Conservation (phyloP, 495 filamentous ascomycete species). For the Xylaria grammica region DNA sequence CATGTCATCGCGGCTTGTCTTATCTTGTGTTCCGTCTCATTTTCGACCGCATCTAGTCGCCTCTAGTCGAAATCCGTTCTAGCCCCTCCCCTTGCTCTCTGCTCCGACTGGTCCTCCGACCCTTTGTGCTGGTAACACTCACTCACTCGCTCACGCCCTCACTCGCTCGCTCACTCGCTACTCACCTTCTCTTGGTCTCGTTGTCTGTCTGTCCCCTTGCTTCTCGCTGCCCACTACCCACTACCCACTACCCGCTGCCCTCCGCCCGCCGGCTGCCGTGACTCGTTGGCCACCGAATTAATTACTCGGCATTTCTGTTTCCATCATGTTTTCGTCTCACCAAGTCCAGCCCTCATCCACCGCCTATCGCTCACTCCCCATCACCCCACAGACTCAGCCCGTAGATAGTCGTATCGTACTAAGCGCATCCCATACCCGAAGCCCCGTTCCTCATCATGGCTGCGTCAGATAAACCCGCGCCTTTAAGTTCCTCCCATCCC, state of each 20-base stretch:
- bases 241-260: too few relatives aligned
- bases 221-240: too few relatives aligned
- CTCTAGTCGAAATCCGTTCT: not conserved
- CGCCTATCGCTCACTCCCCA: not conserved
- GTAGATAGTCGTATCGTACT: slow-evolving; percentile 3
- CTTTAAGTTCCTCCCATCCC: not conserved
- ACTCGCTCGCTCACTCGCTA: too few relatives aligned
- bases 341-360: not conserved
- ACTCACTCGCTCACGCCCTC: not conserved
- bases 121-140: not conserved
- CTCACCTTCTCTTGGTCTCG: too few relatives aligned
- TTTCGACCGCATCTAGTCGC: slow-evolving; percentile 4
- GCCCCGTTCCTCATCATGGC: slow-evolving; percentile 14
- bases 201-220: too few relatives aligned
- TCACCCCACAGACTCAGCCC: slow-evolving; percentile 5
- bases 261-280: not conserved
- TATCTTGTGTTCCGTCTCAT: slow-evolving; percentile 5
- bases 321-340: not conserved
- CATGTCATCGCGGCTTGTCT: not conserved
- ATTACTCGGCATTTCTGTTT: not conserved
- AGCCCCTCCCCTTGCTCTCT: too few relatives aligned
- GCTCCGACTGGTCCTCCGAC: slow-evolving; percentile 4
- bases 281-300: not conserved
- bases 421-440: not conserved
- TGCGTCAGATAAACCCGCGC: slow-evolving; percentile 1